Evolutionary conservation across 2,329 filamentous ascomycete species (phyloP).

Genomic region (Penicillium sp.): DNA sequence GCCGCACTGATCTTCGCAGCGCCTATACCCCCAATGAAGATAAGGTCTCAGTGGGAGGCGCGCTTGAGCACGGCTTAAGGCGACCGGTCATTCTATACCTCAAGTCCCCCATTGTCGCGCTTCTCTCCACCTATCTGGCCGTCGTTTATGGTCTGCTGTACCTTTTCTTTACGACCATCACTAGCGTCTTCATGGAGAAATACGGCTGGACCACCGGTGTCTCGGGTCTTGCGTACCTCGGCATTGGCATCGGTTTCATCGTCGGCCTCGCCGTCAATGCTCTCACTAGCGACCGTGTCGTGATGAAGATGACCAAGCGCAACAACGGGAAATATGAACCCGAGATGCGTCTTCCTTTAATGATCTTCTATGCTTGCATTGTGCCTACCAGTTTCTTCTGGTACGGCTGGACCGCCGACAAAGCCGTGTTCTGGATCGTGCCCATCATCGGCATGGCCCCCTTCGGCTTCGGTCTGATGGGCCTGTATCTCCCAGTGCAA

Average conservation of each 20-base stretch:
- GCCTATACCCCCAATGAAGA: conserved; percentile 14
- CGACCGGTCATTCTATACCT: conserved; percentile 42
- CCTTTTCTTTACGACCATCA: conserved; percentile 54
- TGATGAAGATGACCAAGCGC: conserved; percentile 26
- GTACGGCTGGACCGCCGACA: conserved; percentile 59
- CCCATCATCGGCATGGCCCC: conserved; percentile 59
- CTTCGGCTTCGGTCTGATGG: conserved; percentile 55
- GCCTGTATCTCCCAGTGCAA: conserved; percentile 52
- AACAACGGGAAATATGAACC: conserved; percentile 43
- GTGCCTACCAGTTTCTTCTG: conserved; percentile 57
- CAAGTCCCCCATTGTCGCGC: conserved; percentile 53
- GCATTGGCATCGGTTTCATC: conserved; percentile 45
- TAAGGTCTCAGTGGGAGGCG: conserved; percentile 2
- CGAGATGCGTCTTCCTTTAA: conserved; percentile 53
- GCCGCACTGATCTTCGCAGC: conserved; percentile 24
- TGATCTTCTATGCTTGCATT: conserved; percentile 55
- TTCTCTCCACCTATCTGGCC: conserved; percentile 51
- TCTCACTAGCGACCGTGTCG: conserved; percentile 29
- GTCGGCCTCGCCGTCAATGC: conserved; percentile 37
- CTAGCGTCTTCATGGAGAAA: conserved; percentile 46
- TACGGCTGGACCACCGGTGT: conserved; percentile 48
- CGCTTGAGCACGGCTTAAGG: conserved; percentile 8
- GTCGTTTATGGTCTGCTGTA: conserved; percentile 55
- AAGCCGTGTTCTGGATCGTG: conserved; percentile 56
- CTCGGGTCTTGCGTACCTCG: conserved; percentile 50